These are phyloP conservation scores for Trypanosoma cruzi DNA, from an alignment of 208 protist species.

Conservation along the genomic window DNA sequence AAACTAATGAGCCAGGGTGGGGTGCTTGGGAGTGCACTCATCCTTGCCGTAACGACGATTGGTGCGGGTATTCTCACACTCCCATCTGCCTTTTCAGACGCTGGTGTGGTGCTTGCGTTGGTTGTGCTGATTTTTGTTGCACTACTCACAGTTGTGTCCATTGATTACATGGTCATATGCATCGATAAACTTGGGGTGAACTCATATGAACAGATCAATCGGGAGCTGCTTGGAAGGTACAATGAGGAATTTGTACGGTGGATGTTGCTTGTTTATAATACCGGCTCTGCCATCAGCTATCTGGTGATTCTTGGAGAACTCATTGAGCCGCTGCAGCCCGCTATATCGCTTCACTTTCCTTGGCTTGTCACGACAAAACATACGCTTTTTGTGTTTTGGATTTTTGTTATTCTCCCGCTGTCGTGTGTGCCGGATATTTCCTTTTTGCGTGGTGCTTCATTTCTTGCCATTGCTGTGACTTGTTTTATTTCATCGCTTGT, in stretches of 20 bases:
- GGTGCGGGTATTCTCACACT: slow-evolving; percentile 78
- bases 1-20: slow-evolving; percentile 31
- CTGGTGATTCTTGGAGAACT: slow-evolving; percentile 66
- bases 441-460: slow-evolving; percentile 52
- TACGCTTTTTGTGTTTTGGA: slow-evolving; percentile 59
- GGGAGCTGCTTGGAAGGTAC: slow-evolving; percentile 51
- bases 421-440: slow-evolving; percentile 64
- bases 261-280: slow-evolving; percentile 69
- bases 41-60: slow-evolving; percentile 75
- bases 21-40: slow-evolving; percentile 57
- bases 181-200: slow-evolving; percentile 70
- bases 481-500: slow-evolving; percentile 60
- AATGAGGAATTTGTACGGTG: slow-evolving; percentile 56
- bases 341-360: slow-evolving; percentile 41
- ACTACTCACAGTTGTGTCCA: slow-evolving; percentile 57
- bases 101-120: slow-evolving; percentile 50
- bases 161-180: slow-evolving; percentile 66
- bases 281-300: slow-evolving; percentile 62
- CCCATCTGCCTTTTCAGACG: slow-evolving; percentile 67
- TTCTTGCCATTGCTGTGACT: slow-evolving; percentile 64
- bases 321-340: slow-evolving; percentile 58
- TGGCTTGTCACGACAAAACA: slow-evolving; percentile 56
- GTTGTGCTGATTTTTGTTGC: slow-evolving; percentile 50
- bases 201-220: slow-evolving; percentile 77
- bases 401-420: slow-evolving; percentile 68